phyloP scores from a whole-genome alignment of 495 filamentous ascomycete genomes.

The Aspergillus taichungensis region DNA sequence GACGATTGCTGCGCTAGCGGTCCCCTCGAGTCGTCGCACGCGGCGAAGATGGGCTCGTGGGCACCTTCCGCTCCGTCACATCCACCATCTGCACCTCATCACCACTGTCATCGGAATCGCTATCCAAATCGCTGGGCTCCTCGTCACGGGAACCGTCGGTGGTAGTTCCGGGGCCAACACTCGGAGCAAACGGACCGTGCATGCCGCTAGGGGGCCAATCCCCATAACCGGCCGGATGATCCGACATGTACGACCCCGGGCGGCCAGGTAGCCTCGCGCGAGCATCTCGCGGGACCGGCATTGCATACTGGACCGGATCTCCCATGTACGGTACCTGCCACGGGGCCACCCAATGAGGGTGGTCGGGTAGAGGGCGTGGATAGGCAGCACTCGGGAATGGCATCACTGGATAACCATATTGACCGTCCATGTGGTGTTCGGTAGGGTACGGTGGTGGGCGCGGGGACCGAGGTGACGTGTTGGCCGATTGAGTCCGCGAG shows the following conservation, averaged over 20 bases:
- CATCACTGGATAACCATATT: conserved; percentile 20
- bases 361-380: conserved; percentile 33
- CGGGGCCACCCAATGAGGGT: conserved; percentile 37
- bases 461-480: conserved; percentile 26
- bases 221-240: conserved; percentile 12
- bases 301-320: conserved; percentile 21
- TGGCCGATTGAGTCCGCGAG: conserved; percentile 24
- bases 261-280: conserved; percentile 16
- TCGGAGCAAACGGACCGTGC: conserved; percentile 9
- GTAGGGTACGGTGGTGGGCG: conserved; percentile 20
- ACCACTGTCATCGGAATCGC: conserved; percentile 16
- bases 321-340: conserved; percentile 26
- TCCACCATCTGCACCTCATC: conserved; percentile 29
- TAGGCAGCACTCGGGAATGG: conserved; percentile 20
- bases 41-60: conserved; percentile 11
- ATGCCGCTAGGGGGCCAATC: conserved; percentile 11
- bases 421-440: conserved; percentile 19
- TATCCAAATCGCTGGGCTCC: conserved; percentile 6
- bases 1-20: conserved; percentile 20
- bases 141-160: conserved; percentile 15
- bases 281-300: conserved; percentile 25
- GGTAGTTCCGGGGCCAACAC: conserved; percentile 10
- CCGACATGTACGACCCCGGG: conserved; percentile 9
- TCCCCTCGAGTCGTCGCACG: conserved; percentile 8
- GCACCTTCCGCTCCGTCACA: conserved; percentile 22